A percentile compares a stretch with the other conserved stretches of the same genome.
Conservation (phyloP, 2,329 filamentous ascomycete genomes). For the Apiospora malaysiana region DNA sequence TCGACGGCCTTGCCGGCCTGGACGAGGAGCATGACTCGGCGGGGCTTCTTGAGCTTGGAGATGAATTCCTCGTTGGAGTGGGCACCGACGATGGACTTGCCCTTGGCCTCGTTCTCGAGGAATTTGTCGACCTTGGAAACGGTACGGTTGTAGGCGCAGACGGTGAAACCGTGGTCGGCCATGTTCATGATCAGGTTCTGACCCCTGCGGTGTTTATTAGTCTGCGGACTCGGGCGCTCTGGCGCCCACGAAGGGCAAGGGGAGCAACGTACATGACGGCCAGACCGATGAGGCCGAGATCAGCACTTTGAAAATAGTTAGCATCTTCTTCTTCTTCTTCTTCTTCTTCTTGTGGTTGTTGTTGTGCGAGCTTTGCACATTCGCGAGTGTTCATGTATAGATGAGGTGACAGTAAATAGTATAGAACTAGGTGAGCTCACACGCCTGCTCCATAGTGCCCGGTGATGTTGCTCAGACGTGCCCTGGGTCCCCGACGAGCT, state of each 20-base stretch:
- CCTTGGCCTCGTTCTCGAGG: constrained; percentile 89
- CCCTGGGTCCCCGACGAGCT: constrained; percentile 56
- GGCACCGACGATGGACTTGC: constrained; percentile 94
- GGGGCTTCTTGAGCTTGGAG: constrained; percentile 94
- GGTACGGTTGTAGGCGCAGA: constrained; percentile 98
- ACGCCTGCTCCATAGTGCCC: constrained; percentile 64
- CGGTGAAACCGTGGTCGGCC: constrained; percentile 92
- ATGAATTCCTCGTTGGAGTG: constrained; percentile 94
- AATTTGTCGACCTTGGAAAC: constrained; percentile 97
- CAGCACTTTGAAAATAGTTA: constrained; percentile 71
- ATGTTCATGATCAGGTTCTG: constrained; percentile 91
- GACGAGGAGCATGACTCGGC: constrained; percentile 97
- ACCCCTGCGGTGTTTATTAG: constrained; percentile 51
- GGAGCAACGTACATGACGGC: constrained; percentile 75
- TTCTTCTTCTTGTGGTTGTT: neutral
- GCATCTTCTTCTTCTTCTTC: constrained; percentile 44
- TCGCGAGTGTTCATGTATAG: constrained; percentile 26
- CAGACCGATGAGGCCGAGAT: constrained; percentile 92
- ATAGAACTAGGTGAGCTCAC: constrained; percentile 45
- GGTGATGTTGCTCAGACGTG: constrained; percentile 76
- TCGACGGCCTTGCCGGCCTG: constrained; percentile 98
- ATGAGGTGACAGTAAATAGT: constrained; percentile 34
- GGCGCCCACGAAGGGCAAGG: constrained; percentile 86
- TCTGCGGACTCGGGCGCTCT: constrained; percentile 80
- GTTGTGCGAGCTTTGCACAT: neutral